Base-by-base conservation (phyloP, 768 basidiomycete genomes). In the Nidularia sp. region DNA sequence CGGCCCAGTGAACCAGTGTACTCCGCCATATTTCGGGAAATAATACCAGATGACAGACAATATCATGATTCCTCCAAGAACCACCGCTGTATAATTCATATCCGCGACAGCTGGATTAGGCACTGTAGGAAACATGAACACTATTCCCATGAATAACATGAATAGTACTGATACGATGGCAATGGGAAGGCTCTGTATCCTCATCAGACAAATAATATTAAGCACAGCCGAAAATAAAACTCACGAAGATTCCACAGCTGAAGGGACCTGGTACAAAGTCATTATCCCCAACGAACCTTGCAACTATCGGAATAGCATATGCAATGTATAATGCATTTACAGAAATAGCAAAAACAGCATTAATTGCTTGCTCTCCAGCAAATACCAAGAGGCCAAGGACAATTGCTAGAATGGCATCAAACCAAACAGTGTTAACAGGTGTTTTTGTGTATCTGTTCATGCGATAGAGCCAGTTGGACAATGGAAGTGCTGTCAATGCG, bases 31-130 rank as follows among this genome's bases (percentile, higher is more conserved):
- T 39, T 74, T 71, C 1, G 86, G 86, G 63, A 86, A 77, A 65
- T 83, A 90, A 62, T 85, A 91, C 73, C 83, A 92, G 1, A 73
- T 55, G 12, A 86, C 59, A 2, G 86, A 80, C 29, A 90, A 73
- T 3, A 72, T 46, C 53, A 89, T 66, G 2, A 83, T 73, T 2
- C 83, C 86, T 0, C 81, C 83, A 2, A 85, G 67, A 3, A 92
- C 88, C 32, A 86, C 84, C 39, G 84, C 71, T 0, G 82, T 80
- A 58, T 90, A 91, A 66, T 90, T 90, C 88, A 92, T 89, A 48
- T 71, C 69, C 8, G 57, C 52, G 3, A 74, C 64, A 43, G 57
- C 62, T 2, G 83, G 70, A n/a, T 64, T 62, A 10, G 81, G 81
- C n/a, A 70, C 74, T 7, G 76, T 64, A 10, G 85, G 89, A 72